phyloP scores from a whole-genome alignment of 1,284 basidiomycete species.

The Wallemia ichthyophaga region DNA sequence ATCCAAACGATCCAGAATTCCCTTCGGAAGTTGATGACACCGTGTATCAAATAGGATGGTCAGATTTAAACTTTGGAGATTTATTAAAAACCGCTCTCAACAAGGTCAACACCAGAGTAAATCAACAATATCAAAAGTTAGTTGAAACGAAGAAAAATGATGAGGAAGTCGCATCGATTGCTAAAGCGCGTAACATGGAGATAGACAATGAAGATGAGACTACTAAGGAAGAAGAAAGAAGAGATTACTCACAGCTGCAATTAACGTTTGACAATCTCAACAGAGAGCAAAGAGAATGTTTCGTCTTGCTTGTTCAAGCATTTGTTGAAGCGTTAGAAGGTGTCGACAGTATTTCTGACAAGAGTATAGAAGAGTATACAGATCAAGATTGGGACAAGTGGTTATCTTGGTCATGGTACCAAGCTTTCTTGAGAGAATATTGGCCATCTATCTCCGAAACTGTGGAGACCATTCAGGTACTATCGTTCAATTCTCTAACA shows the following conservation, averaged over 20 bases:
- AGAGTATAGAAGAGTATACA: neutral
- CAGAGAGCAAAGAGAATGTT: neutral
- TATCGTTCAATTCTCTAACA: neutral
- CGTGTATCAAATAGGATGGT: constrained; percentile 16
- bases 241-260: neutral
- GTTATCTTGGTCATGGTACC: neutral
- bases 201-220: neutral
- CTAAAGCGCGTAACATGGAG: constrained; percentile 28
- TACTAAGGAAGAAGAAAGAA: constrained; percentile 3
- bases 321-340: neutral
- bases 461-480: neutral
- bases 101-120: constrained; percentile 61
- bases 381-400: neutral
- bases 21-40: constrained; percentile 15
- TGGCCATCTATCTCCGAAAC: neutral
- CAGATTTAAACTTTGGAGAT: constrained; percentile 44
- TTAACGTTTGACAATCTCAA: neutral
- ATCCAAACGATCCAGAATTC: constrained; percentile 13
- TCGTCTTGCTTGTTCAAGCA: neutral
- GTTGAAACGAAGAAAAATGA: constrained; percentile 41
- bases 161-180: constrained; percentile 56
- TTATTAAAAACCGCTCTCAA: constrained; percentile 46
- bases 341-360: neutral
- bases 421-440: neutral
- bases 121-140: constrained; percentile 27